A percentile compares a stretch with the other conserved stretches of the same genome.
Evolutionary conservation across 768 basidiomycete genomes (phyloP).

Genomic region (Termitomyces sp.): DNA sequence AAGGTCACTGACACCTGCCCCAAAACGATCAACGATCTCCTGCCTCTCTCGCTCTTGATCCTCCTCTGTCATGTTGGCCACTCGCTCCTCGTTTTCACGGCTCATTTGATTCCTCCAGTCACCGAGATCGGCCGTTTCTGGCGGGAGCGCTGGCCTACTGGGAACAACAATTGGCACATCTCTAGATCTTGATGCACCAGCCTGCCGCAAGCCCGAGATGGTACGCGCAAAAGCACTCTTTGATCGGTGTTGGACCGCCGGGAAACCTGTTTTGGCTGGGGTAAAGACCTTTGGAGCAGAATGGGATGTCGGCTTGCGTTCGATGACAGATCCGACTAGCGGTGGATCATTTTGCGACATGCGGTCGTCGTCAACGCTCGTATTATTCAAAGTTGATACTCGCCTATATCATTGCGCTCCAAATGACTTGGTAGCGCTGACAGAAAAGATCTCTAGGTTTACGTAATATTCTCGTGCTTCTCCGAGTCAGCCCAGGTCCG

Average conservation of each 20-base stretch:
- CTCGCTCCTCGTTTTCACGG: conserved; percentile 56
- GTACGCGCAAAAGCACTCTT: conserved; percentile 55
- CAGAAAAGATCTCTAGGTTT: neutral
- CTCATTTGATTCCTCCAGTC: conserved; percentile 55
- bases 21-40: conserved; percentile 70
- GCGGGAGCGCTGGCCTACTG: neutral
- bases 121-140: conserved; percentile 16
- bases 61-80: conserved; percentile 65
- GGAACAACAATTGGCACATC: conserved; percentile 24
- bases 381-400: neutral
- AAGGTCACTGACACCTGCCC: conserved; percentile 56
- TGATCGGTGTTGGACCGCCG: conserved; percentile 56
- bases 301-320: conserved; percentile 31
- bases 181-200: conserved; percentile 12
- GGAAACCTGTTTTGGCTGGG: conserved; percentile 48
- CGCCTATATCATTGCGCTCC: neutral
- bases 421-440: neutral
- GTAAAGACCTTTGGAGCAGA: conserved; percentile 21
- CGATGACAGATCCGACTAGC: conserved; percentile 41
- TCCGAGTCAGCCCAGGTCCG: no score
- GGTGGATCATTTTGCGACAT: conserved; percentile 18
- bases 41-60: conserved; percentile 61
- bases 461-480: neutral
- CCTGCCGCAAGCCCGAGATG: conserved; percentile 31
- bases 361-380: neutral